Percentiles rank a stretch among this genome's conserved stretches.
Evolutionary conservation across 106 monocot genomes (phyloP).

Genomic region (Dioscorea dumetorum): DNA sequence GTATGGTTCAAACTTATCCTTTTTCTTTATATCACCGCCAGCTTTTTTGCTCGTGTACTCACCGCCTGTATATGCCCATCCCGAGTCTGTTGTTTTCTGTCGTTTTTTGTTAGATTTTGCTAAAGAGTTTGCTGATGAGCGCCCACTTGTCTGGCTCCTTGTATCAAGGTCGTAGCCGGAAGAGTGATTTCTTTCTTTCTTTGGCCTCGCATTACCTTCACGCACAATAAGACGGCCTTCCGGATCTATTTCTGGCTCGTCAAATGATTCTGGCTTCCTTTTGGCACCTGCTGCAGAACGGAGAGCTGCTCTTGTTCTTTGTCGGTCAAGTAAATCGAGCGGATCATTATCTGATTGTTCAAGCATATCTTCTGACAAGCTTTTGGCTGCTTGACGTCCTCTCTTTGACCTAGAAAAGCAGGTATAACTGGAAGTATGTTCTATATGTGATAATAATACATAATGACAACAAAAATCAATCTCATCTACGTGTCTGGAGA

Average conservation of each 20-base stretch:
- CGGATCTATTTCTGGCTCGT: conserved; percentile 61
- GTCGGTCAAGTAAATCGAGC: conserved; percentile 68
- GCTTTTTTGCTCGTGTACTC: conserved; percentile 80
- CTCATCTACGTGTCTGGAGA: too few species aligned
- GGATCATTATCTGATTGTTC: conserved; percentile 38
- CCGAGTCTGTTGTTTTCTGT: conserved; percentile 52
- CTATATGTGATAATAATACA: too few species aligned
- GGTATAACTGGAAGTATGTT: too few species aligned
- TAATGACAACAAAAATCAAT: not conserved
- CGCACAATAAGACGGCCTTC: conserved; percentile 78
- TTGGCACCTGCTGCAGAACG: conserved; percentile 19
- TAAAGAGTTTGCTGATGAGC: conserved; percentile 8
- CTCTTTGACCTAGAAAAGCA: conserved; percentile 26
- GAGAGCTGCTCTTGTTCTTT: conserved; percentile 62
- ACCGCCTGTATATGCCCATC: conserved; percentile 77
- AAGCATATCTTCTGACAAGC: conserved; percentile 38
- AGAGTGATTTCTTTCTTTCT: conserved; percentile 24
- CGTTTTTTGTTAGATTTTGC: conserved; percentile 28
- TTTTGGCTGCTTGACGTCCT: conserved; percentile 25
- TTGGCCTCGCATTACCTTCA: conserved; percentile 29
- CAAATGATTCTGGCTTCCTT: conserved; percentile 36
- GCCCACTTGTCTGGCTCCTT: conserved; percentile 23
- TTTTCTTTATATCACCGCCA: conserved; percentile 77
- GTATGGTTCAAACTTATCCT: conserved; percentile 89
- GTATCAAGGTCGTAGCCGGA: conserved; percentile 26